phyloP scores from a whole-genome alignment of 1,139 yeast genomes.

The Zygoascus meyerae region DNA sequence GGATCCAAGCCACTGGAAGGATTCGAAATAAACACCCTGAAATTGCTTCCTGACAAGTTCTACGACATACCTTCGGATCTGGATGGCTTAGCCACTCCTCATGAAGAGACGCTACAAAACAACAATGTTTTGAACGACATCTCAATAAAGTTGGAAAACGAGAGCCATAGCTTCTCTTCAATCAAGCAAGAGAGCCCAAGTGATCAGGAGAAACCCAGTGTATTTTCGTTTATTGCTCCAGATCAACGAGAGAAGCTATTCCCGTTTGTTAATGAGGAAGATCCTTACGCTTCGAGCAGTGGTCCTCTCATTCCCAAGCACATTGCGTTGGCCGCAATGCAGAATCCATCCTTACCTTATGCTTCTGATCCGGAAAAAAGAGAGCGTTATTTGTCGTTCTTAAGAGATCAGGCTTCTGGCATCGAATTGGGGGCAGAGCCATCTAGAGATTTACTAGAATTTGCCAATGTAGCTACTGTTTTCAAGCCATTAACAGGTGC shows the following conservation, averaged over 20 bases:
- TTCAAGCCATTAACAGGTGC: conserved; percentile 28
- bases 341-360: conserved; percentile 10
- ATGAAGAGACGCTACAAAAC: too few species aligned
- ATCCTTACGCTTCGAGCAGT: not conserved
- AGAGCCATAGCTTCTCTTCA: too few species aligned
- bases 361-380: conserved; percentile 12
- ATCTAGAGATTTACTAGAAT: conserved; percentile 19
- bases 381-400: conserved; percentile 14
- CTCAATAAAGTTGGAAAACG: too few species aligned
- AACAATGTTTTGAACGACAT: too few species aligned
- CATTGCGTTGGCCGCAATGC: conserved; percentile 9
- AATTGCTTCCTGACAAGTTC: conserved; percentile 1
- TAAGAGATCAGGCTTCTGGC: conserved; percentile 11
- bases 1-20: conserved; percentile 22
- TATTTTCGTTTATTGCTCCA: conserved; percentile 5
- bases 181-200: too few species aligned
- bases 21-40: conserved; percentile 16
- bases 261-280: not conserved
- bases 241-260: conserved; percentile 1
- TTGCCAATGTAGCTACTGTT: conserved; percentile 27
- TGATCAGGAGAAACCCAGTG: not conserved
- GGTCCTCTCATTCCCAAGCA: not conserved
- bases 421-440: conserved; percentile 7
- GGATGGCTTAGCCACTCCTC: not conserved
- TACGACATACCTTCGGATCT: not conserved